phyloP scores from a whole-genome alignment of 495 filamentous ascomycete species.

The Penicillium maclennaniae region DNA sequence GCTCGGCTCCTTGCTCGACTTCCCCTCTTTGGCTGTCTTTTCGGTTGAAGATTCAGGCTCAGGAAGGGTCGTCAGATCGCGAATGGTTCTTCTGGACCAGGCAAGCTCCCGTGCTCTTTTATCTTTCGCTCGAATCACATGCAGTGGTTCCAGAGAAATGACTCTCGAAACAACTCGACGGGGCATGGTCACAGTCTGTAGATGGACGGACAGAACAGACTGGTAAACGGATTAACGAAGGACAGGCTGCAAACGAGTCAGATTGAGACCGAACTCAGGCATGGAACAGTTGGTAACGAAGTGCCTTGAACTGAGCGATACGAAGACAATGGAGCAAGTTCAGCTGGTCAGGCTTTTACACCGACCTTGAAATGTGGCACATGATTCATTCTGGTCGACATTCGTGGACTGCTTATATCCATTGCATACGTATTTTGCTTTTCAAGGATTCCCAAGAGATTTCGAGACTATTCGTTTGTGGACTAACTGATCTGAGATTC shows the following conservation, averaged over 20 bases:
- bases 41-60: neutral
- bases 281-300: too few species aligned
- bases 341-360: too few species aligned
- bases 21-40: neutral
- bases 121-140: conserved; percentile 6
- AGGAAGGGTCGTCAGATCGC: neutral
- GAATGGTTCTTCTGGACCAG: neutral
- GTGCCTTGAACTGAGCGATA: too few species aligned
- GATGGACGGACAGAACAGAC: neutral
- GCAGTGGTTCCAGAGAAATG: conserved; percentile 1
- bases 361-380: too few species aligned
- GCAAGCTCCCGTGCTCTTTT: neutral
- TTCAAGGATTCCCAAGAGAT: neutral
- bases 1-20: neutral
- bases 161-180: conserved; percentile 2
- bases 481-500: neutral
- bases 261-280: neutral
- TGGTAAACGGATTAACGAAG: neutral
- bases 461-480: neutral
- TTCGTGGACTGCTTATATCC: neutral
- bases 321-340: too few species aligned
- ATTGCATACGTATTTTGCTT: neutral
- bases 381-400: too few species aligned
- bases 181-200: neutral
- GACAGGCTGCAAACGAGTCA: neutral